Conservation (phyloP, 2,329 filamentous ascomycete genomes). For the Aspergillus cejpii region DNA sequence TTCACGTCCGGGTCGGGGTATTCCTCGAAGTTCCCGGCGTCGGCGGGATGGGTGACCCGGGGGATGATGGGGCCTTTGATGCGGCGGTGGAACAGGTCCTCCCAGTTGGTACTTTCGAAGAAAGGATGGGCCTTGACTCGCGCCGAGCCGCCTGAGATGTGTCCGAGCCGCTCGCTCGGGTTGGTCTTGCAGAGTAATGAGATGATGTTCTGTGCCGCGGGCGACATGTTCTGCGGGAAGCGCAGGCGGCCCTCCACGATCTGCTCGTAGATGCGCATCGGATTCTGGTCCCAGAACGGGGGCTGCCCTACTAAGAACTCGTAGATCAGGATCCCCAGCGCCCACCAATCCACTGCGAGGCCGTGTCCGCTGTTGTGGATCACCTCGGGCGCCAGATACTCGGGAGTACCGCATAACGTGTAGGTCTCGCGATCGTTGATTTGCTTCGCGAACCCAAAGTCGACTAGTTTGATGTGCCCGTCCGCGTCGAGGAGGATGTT, state of each 20-base stretch:
- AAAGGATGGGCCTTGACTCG: conserved; percentile 57
- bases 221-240: conserved; percentile 54
- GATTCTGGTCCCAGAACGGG: conserved; percentile 63
- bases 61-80: conserved; percentile 58
- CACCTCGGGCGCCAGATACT: conserved; percentile 62
- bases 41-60: conserved; percentile 52
- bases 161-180: conserved; percentile 55
- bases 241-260: conserved; percentile 59
- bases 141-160: conserved; percentile 54
- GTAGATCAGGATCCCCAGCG: conserved; percentile 60
- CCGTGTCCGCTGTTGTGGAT: conserved; percentile 61
- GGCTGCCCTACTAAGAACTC: conserved; percentile 62
- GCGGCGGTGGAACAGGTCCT: conserved; percentile 54
- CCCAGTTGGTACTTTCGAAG: conserved; percentile 57
- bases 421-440: conserved; percentile 54
- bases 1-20: conserved; percentile 52
- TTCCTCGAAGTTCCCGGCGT: conserved; percentile 60
- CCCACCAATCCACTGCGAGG: conserved; percentile 63
- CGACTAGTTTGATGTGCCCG: conserved; percentile 59
- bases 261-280: conserved; percentile 63
- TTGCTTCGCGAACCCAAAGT: conserved; percentile 63
- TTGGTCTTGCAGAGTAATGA: conserved; percentile 57
- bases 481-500: conserved; percentile 61
- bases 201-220: conserved; percentile 56
- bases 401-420: conserved; percentile 60